These are phyloP conservation scores for Ophiostoma piceae DNA, from an alignment of 2,329 filamentous ascomycete species.

Conservation along the genomic window DNA sequence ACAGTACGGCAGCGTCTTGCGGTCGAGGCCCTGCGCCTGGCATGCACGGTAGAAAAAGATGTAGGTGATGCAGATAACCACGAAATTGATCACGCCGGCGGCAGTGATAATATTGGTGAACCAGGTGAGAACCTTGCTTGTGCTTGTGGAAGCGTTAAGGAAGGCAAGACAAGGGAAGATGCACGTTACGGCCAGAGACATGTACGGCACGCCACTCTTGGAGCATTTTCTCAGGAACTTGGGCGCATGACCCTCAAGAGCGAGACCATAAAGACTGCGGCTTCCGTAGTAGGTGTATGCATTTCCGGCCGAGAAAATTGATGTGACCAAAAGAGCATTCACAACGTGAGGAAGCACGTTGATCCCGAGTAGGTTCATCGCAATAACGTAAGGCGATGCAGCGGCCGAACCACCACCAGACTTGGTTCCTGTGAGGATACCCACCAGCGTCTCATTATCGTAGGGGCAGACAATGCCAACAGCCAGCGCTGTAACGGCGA, in stretches of 20 bases:
- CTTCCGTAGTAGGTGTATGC: slow-evolving; percentile 49
- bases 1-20: slow-evolving; percentile 36
- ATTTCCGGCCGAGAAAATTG: slow-evolving; percentile 56
- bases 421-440: slow-evolving; percentile 31
- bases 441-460: slow-evolving; percentile 42
- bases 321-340: slow-evolving; percentile 54
- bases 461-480: slow-evolving; percentile 64
- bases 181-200: slow-evolving; percentile 36
- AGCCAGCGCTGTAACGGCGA: slow-evolving; percentile 59
- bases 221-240: slow-evolving; percentile 35
- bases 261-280: slow-evolving; percentile 38
- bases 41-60: slow-evolving; percentile 38
- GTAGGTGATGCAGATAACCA: slow-evolving; percentile 38
- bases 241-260: slow-evolving; percentile 40
- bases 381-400: slow-evolving; percentile 63
- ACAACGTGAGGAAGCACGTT: slow-evolving; percentile 62
- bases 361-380: slow-evolving; percentile 63
- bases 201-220: slow-evolving; percentile 38
- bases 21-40: slow-evolving; percentile 36
- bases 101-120: slow-evolving; percentile 40
- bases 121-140: slow-evolving; percentile 38
- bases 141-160: slow-evolving; percentile 36
- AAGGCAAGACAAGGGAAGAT: slow-evolving; percentile 38
- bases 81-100: slow-evolving; percentile 38
- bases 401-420: slow-evolving; percentile 40